Base-by-base conservation (phyloP, 2,329 filamentous ascomycete genomes). In the Trichoderma sp. region DNA sequence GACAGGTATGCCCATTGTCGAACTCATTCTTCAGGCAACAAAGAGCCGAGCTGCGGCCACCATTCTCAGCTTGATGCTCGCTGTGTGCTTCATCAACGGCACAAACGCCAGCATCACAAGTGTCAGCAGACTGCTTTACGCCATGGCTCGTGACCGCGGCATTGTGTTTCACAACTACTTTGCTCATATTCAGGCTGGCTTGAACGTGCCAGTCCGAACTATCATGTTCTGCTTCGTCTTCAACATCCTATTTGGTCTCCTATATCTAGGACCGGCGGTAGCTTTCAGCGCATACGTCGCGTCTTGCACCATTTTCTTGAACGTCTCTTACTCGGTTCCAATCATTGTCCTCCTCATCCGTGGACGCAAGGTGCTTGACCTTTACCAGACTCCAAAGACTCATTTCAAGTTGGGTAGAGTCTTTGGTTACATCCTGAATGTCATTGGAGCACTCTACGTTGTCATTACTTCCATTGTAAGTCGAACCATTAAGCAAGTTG, bases 181-280 rank as follows among this genome's bases (percentile, higher is more conserved):
- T 56, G 34, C 61, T n/a, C 61, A 65, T 14, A 65, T 65, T 14
- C 51, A 65, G 51, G 28, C 61, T 39, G 61, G 61, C 4, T 30
- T 65, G 21, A 65, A 65, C n/a, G 61, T 65, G 24, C 61, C 61
- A 24, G 61, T 65, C 26, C 51, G 61, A 11, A 56, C 61, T n/a
- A 65, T 65, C 61, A 65, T 65, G 61, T 65, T 65, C 34, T 65
- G 61, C n/a, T 65, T 65, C 11, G 61, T 65, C 13, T 65, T 65
- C 34, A 65, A 65, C 16, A 65, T 65, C 18, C 51, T 56, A 8
- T 65, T 65, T 14, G 61, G 61, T 13, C 61, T 65, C 13, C 11
- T 65, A 21, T 65, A 65, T 32, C 51, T 65, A 13, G 61, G 61
- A 5, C 61, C 61, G 1, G 49, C 37, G 3, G 61, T 65, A 21